A percentile compares a stretch with the other conserved stretches of the same genome.
These are phyloP conservation scores for Pichia pseudocactophila DNA, from an alignment of 805 yeast species.

Conservation along the genomic window DNA sequence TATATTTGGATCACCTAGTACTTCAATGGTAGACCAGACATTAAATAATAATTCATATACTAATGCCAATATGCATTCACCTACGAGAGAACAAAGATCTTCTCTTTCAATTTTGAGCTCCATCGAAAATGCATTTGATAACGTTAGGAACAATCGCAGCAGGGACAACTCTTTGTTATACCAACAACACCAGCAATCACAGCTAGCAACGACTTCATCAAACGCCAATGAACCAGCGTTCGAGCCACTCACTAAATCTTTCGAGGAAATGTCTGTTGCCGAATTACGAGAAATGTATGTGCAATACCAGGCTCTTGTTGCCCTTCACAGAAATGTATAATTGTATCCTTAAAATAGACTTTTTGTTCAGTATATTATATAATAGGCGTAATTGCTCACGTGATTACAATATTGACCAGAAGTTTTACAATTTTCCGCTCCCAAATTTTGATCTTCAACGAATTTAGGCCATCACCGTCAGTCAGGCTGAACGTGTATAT, in stretches of 20 bases:
- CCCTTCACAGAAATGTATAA: background rate
- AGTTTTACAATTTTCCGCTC: too few species aligned
- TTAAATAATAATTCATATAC: background rate
- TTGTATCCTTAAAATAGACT: too few species aligned
- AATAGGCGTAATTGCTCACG: too few species aligned
- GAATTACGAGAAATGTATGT: slow-evolving; percentile 2
- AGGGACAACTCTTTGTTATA: slow-evolving; percentile 19
- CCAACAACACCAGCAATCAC: slow-evolving; percentile 3
- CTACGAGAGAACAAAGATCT: slow-evolving; percentile 14
- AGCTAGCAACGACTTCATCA: slow-evolving; percentile 15
- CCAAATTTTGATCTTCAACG: too few species aligned
- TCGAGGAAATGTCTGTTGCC: slow-evolving; percentile 21
- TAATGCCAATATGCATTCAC: background rate
- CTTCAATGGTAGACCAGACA: slow-evolving; percentile 1
- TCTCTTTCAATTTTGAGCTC: slow-evolving; percentile 18
- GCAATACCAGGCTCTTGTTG: slow-evolving; percentile 1
- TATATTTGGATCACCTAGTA: slow-evolving; percentile 14
- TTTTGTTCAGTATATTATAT: too few species aligned
- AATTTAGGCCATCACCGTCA: too few species aligned
- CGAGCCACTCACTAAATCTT: slow-evolving; percentile 18
- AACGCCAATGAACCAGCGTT: slow-evolving; percentile 7
- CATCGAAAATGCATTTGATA: slow-evolving; percentile 27
- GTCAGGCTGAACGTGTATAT: too few species aligned
- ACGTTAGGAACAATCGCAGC: slow-evolving; percentile 23
- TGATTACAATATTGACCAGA: too few species aligned